Evolutionary conservation across 352 stramenopile genomes (phyloP).

Genomic region (Phytophthora palmivora): DNA sequence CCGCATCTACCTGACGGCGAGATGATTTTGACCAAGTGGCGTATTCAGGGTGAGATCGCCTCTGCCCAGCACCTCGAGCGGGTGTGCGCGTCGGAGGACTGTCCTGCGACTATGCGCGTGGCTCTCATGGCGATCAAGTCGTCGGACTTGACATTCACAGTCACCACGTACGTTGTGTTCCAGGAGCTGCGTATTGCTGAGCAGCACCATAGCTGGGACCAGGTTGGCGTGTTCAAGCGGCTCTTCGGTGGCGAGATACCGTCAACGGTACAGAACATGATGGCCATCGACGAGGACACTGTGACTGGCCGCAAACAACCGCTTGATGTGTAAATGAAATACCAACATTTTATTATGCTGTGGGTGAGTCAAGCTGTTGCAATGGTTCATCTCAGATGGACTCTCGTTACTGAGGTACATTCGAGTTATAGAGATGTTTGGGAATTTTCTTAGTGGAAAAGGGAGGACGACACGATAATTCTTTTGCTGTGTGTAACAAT

Average conservation of each 20-base stretch:
- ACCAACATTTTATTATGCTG: slow-evolving; percentile 10
- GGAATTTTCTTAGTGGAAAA: slow-evolving; percentile 4
- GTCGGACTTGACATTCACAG: slow-evolving; percentile 83
- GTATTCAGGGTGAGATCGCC: slow-evolving; percentile 81
- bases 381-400: slow-evolving; percentile 3
- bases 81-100: slow-evolving; percentile 79
- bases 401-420: too few species aligned
- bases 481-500: too few species aligned
- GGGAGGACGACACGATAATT: neutral
- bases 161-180: slow-evolving; percentile 87
- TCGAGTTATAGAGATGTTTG: slow-evolving; percentile 23
- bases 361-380: slow-evolving; percentile 1
- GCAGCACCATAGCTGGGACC: slow-evolving; percentile 86
- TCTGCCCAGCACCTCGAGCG: slow-evolving; percentile 61
- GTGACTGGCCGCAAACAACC: slow-evolving; percentile 35
- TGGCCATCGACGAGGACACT: slow-evolving; percentile 60
- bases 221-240: slow-evolving; percentile 83
- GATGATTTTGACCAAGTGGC: slow-evolving; percentile 89
- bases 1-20: slow-evolving; percentile 78
- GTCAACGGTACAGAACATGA: slow-evolving; percentile 55
- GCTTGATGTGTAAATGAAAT: slow-evolving; percentile 38
- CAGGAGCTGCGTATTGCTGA: slow-evolving; percentile 72
- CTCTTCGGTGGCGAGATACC: slow-evolving; percentile 83
- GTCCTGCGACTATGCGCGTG: slow-evolving; percentile 67
- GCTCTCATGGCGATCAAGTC: slow-evolving; percentile 81